Conservation (phyloP, 495 filamentous ascomycete genomes). For the Cenococcum geophilum region DNA sequence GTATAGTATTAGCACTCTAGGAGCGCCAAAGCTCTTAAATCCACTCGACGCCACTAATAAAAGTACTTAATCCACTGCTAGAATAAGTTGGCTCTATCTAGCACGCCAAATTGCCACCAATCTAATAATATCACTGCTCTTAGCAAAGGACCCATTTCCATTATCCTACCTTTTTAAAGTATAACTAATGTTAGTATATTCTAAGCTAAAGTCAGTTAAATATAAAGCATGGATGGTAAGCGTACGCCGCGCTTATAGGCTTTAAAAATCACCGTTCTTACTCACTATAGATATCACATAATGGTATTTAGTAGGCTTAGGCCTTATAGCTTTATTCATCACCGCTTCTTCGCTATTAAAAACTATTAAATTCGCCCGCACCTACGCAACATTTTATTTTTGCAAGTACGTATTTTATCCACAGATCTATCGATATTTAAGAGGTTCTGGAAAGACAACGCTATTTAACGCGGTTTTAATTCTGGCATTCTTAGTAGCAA, state of each 20-base stretch:
- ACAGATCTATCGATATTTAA: background rate
- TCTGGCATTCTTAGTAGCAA: background rate
- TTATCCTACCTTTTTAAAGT: background rate
- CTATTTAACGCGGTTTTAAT: background rate
- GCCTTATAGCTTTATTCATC: background rate
- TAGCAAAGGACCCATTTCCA: too few species aligned
- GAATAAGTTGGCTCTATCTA: too few species aligned
- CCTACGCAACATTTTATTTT: slow-evolving; percentile 3
- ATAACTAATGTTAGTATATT: background rate
- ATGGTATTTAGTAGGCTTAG: background rate
- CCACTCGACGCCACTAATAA: too few species aligned
- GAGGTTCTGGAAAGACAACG: slow-evolving; percentile 7
- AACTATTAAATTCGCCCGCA: background rate
- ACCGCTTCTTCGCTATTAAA: background rate
- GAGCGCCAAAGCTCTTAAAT: too few species aligned
- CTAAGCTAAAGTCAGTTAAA: background rate
- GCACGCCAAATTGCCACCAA: too few species aligned
- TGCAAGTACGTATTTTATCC: slow-evolving; percentile 10
- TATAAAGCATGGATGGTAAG: background rate
- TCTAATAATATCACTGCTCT: too few species aligned
- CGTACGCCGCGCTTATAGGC: background rate
- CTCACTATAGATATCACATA: background rate
- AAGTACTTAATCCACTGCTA: too few species aligned
- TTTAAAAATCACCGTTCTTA: background rate
- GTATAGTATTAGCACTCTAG: too few species aligned